Evolutionary conservation across 768 basidiomycete genomes (phyloP).

Genomic region (Lactifluus subvellereus): DNA sequence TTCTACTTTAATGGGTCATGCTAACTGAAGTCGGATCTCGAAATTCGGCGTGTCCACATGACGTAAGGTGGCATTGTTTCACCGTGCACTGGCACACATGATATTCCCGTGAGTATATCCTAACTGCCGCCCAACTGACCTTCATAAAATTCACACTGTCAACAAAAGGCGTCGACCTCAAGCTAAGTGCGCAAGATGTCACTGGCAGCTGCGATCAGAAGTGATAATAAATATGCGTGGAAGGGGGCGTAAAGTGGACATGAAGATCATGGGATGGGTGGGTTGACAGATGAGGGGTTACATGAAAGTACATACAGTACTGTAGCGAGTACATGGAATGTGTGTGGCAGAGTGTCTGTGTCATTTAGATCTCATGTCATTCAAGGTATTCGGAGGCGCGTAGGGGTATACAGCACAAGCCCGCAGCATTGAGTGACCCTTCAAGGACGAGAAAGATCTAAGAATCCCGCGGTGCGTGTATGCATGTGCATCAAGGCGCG

Average conservation of each 20-base stretch:
- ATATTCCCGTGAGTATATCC: not conserved
- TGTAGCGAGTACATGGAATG: conserved; percentile 13
- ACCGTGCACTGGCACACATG: not conserved
- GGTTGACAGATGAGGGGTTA: not conserved
- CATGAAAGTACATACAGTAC: conserved; percentile 13
- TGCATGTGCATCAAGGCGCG: not conserved
- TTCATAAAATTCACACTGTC: not conserved
- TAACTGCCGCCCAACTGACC: not conserved
- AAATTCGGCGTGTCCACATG: not conserved
- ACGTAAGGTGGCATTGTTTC: not conserved
- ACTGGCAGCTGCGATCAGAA: not conserved
- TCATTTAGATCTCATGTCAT: not conserved
- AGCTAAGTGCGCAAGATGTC: not conserved
- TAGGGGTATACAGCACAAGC: not conserved
- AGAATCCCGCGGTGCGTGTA: not conserved
- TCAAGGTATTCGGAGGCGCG: not conserved
- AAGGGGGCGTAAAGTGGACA: not conserved
- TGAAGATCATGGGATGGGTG: conserved; percentile 4
- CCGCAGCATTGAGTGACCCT: not conserved
- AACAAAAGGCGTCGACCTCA: not conserved
- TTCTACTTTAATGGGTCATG: too few species aligned
- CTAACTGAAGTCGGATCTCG: not conserved
- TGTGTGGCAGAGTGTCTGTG: not conserved
- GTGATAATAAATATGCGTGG: conserved; percentile 1
- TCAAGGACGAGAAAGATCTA: not conserved